These are phyloP conservation scores for Saccharomycopsis sp. DNA, from an alignment of 805 yeast genomes.

Conservation along the genomic window DNA sequence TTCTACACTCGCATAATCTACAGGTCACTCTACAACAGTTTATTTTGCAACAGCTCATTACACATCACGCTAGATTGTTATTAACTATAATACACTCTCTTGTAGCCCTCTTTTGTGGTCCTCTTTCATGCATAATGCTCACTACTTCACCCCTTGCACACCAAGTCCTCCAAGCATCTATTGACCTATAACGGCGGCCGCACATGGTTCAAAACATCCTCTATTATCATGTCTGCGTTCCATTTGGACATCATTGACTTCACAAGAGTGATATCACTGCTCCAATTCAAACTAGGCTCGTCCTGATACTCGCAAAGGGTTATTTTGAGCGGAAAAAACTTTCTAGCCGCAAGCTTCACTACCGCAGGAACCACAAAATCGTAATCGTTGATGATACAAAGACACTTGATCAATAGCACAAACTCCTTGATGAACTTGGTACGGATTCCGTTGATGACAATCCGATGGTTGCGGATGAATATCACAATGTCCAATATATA, in stretches of 20 bases:
- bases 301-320: constrained; percentile 33
- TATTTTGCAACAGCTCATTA: no score
- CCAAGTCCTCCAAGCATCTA: no score
- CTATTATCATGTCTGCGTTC: constrained; percentile 43
- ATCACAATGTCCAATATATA: constrained; percentile 53
- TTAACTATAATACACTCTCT: no score
- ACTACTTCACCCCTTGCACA: no score
- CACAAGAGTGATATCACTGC: constrained; percentile 42
- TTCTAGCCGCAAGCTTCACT: constrained; percentile 43
- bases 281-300: constrained; percentile 50
- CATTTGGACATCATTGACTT: constrained; percentile 37
- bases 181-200: constrained; percentile 40
- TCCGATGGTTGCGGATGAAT: constrained; percentile 47
- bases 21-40: no score
- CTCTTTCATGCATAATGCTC: no score
- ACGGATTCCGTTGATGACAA: constrained; percentile 46
- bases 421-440: constrained; percentile 40
- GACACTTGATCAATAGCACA: constrained; percentile 32
- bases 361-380: constrained; percentile 46
- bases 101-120: no score
- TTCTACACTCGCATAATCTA: no score
- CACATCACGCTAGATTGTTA: no score
- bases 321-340: constrained; percentile 43
- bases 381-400: constrained; percentile 37
- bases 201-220: constrained; percentile 44